Evolutionary conservation across 768 basidiomycete genomes (phyloP).

Genomic region (Russula foetens): DNA sequence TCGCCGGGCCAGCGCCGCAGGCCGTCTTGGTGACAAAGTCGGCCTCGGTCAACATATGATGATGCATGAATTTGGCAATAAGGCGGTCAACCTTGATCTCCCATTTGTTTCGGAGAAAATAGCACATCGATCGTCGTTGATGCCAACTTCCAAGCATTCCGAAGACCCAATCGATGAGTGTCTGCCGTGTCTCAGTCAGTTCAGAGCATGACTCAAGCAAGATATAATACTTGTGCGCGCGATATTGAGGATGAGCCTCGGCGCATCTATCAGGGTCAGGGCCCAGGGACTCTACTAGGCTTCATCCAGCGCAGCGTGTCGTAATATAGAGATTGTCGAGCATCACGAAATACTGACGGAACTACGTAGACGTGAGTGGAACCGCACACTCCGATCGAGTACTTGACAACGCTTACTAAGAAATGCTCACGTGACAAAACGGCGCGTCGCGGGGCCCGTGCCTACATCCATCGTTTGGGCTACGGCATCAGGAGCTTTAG

Average conservation of each 20-base stretch:
- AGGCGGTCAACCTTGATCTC: slow-evolving; percentile 66
- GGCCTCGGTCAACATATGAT: too few relatives aligned
- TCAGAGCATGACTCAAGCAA: not conserved
- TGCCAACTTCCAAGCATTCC: slow-evolving; percentile 73
- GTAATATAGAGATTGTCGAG: slow-evolving; percentile 56
- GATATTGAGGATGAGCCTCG: slow-evolving; percentile 60
- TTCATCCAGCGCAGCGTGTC: slow-evolving; percentile 40
- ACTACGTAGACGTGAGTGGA: too few relatives aligned
- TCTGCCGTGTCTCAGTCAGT: slow-evolving; percentile 5
- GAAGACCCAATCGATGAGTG: slow-evolving; percentile 40
- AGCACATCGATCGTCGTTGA: slow-evolving; percentile 77
- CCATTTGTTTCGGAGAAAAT: slow-evolving; percentile 65
- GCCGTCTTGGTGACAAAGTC: slow-evolving; percentile 81
- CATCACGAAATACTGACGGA: slow-evolving; percentile 64
- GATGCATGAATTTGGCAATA: too few relatives aligned
- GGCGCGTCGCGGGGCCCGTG: too few relatives aligned
- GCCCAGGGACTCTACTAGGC: slow-evolving; percentile 49
- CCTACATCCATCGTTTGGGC: too few relatives aligned
- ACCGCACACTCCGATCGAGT: too few relatives aligned
- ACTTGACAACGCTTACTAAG: too few relatives aligned
- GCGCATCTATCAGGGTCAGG: slow-evolving; percentile 59
- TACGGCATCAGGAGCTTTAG: too few relatives aligned
- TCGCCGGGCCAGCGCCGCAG: slow-evolving; percentile 52
- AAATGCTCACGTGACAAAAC: too few relatives aligned
- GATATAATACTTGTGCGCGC: slow-evolving; percentile 31